phyloP scores from a whole-genome alignment of 176 grass and related monocot species.

The Lolium perenne region DNA sequence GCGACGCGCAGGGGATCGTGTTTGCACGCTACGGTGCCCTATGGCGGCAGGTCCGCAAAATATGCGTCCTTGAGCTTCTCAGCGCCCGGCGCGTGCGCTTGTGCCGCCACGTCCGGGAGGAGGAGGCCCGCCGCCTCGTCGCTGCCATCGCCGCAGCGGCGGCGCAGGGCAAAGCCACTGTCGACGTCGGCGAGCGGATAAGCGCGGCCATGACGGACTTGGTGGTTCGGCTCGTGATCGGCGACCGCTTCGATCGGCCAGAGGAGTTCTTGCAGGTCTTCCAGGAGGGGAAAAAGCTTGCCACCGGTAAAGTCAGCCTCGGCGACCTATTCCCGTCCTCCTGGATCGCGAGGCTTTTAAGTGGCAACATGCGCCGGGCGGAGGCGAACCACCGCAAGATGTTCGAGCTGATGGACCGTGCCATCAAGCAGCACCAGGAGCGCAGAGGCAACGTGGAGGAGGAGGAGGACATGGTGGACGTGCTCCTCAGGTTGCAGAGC shows the following conservation, averaged over 20 bases:
- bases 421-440: conserved; percentile 40
- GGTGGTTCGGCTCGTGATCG: conserved; percentile 33
- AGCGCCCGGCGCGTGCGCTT: not conserved
- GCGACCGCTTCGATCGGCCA: conserved; percentile 32
- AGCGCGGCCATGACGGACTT: conserved; percentile 9
- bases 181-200: not conserved
- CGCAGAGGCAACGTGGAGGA: not conserved
- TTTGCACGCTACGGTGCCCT: conserved; percentile 18
- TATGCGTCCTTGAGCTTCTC: conserved; percentile 15
- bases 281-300: not conserved
- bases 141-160: not conserved
- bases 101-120: conserved; percentile 8
- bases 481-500: conserved; percentile 38
- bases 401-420: conserved; percentile 39
- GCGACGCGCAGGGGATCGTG: not conserved
- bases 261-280: conserved; percentile 5
- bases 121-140: conserved; percentile 23
- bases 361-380: not conserved
- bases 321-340: conserved; percentile 25
- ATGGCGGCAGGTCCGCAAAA: conserved; percentile 33
- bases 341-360: not conserved
- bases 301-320: conserved; percentile 1
- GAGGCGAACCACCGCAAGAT: conserved; percentile 13
- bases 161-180: not conserved
- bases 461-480: conserved; percentile 28